Conservation (phyloP, 352 stramenopile species). For the Aphanomyces cochlioides region DNA sequence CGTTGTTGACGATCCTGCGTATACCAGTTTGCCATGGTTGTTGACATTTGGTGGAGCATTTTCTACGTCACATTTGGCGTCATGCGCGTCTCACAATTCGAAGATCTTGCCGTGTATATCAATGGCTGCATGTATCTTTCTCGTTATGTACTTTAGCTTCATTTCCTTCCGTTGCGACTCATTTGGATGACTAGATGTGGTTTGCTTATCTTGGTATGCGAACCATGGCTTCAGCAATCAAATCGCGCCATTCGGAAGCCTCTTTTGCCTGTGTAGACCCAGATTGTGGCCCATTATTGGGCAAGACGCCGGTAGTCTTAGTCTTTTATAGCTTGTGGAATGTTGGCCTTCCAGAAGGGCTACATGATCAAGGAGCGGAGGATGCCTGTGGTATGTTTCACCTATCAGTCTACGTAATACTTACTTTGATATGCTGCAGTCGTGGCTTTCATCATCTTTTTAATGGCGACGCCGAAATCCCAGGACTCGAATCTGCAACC, state of each 20-base stretch:
- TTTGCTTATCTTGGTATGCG: neutral
- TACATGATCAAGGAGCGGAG: neutral
- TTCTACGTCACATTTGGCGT: neutral
- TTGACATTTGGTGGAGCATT: neutral
- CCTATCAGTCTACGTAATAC: too few species aligned
- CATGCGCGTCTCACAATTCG: neutral
- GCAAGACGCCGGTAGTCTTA: too few species aligned
- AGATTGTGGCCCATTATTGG: too few species aligned
- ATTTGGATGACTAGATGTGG: neutral
- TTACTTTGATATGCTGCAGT: neutral
- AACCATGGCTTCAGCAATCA: too few species aligned
- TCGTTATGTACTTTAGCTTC: neutral
- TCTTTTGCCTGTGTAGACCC: too few species aligned
- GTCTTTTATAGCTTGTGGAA: too few species aligned
- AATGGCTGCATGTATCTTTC: neutral
- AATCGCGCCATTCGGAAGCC: too few species aligned
- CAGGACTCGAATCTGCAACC: too few species aligned
- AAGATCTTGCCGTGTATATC: neutral
- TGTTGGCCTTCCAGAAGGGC: too few species aligned
- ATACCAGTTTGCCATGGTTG: neutral
- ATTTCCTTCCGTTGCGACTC: neutral
- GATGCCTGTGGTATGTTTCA: neutral
- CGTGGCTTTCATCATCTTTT: neutral
- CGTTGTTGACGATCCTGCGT: neutral
- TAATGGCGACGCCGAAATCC: neutral